Base-by-base conservation (phyloP, 192 early-diverging fungal species). In the Entomortierella beljakovae region DNA sequence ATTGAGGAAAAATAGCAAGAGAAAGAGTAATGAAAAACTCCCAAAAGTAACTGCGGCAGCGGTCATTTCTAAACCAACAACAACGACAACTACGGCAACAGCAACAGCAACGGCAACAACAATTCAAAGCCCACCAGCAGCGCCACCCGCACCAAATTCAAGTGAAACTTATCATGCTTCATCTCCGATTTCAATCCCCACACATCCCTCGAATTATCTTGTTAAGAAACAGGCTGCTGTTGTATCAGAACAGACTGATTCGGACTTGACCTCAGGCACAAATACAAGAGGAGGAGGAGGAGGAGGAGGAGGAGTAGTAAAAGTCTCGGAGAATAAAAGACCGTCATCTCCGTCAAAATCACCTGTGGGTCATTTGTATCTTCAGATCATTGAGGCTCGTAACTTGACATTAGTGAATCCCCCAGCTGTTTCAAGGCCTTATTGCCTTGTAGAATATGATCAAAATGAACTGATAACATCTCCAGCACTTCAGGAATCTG, bases 401-500 rank as follows among this genome's bases (percentile, higher is more conserved):
- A 82, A 82, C 22, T 51, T 85, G 40, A 72, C 71, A 20, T 40
- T 85, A 52, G 51, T 61, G 43, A 71, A 85, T 42, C 72, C 80
- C 13, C 52, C 58, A 2, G 58, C 69, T 51, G 34, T 75, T 31
- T 75, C 84, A 20, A 51, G 77, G 4, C 64, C 77, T 0, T 85
- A 82, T 58, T 85, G 84, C 53, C 22, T 82, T 16, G 51, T 85
- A 2, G 64, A 82, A 25, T 85, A 80, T 35, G 72, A 85, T 33
- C 77, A 79, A 31, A 82, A 80, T 22, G 69, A 68, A 33, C 33
- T 80, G n/a, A 77, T 73, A 49, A 85, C 81, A 13, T 59, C 56
- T 2, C 68, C 81, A 34, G 62, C 73, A 20, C 53, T 57, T 8
- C 53, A 35, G 13, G 72, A 70, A 22, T 26, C 46, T 2, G 52